phyloP scores from a whole-genome alignment of 345 rosid genomes.

The Alliaria petiolata region DNA sequence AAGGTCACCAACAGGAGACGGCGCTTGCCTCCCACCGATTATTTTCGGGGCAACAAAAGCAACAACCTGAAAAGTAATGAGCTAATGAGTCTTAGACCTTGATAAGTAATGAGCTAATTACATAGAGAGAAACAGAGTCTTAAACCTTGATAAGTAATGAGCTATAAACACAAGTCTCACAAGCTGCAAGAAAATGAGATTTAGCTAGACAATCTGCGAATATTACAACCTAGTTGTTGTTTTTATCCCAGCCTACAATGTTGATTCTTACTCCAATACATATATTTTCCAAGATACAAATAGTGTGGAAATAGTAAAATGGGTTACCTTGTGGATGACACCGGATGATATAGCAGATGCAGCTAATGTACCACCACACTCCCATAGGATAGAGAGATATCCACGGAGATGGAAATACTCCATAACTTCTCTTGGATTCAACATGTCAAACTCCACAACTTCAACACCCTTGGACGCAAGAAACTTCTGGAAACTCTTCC shows the following conservation, averaged over 20 bases:
- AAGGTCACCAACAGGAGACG: conserved; percentile 94
- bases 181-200: neutral
- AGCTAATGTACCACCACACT: conserved; percentile 87
- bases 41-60: conserved; percentile 96
- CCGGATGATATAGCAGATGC: conserved; percentile 92
- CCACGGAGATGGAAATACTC: conserved; percentile 91
- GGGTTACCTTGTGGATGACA: conserved; percentile 78
- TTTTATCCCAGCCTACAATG: too few species aligned
- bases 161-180: neutral
- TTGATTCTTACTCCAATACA: too few species aligned
- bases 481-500: conserved; percentile 74
- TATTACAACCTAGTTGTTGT: too few species aligned
- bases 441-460: conserved; percentile 92
- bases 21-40: conserved; percentile 84
- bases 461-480: conserved; percentile 90
- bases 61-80: conserved; percentile 81
- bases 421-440: conserved; percentile 92
- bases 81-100: too few species aligned
- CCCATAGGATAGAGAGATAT: conserved; percentile 91
- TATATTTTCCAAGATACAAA: too few species aligned
- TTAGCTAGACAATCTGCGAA: neutral
- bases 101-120: too few species aligned
- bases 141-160: too few species aligned
- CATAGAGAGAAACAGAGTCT: too few species aligned
- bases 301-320: neutral